Percentiles rank a stretch among this genome's conserved stretches.
Evolutionary conservation across 2,329 filamentous ascomycete genomes (phyloP).

Genomic region (Ploettnerulaceae sp.): DNA sequence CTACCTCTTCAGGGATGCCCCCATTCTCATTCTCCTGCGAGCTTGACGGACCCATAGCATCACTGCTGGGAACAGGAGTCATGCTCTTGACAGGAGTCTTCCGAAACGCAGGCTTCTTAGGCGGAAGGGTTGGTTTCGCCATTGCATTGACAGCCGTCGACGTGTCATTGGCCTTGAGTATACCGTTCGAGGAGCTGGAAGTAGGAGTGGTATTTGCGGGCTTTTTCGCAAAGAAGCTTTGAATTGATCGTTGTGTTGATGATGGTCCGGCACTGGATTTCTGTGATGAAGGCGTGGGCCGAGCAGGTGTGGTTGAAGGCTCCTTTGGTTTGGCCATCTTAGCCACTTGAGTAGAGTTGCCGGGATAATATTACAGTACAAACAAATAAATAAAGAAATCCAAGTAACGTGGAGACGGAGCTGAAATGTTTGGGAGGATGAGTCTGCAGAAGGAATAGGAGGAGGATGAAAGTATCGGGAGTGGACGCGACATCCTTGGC

Average conservation of each 20-base stretch:
- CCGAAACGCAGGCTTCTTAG: conserved; percentile 40
- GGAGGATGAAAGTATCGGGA: not conserved
- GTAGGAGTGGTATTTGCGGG: conserved; percentile 42
- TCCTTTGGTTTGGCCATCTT: conserved; percentile 15
- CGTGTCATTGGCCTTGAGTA: conserved; percentile 33
- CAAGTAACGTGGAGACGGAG: too few species aligned
- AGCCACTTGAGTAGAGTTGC: not conserved
- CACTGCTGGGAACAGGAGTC: conserved; percentile 78
- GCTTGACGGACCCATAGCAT: conserved; percentile 61
- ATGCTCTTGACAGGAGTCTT: conserved; percentile 39
- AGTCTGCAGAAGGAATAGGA: not conserved
- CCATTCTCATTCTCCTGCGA: conserved; percentile 60
- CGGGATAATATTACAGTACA: not conserved
- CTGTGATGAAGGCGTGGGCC: conserved; percentile 27
- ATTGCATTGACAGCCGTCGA: conserved; percentile 35
- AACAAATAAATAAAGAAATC: not conserved
- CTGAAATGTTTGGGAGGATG: too few species aligned
- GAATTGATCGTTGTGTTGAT: conserved; percentile 66
- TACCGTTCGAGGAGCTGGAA: conserved; percentile 28
- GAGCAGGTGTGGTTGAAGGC: conserved; percentile 25
- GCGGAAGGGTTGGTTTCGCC: conserved; percentile 29
- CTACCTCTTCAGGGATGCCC: conserved; percentile 41
- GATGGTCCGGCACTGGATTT: conserved; percentile 34
- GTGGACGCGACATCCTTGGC: not conserved
- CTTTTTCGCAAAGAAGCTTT: conserved; percentile 72